phyloP scores from a whole-genome alignment of 2,329 filamentous ascomycete genomes.

The Colletotrichum melonis region DNA sequence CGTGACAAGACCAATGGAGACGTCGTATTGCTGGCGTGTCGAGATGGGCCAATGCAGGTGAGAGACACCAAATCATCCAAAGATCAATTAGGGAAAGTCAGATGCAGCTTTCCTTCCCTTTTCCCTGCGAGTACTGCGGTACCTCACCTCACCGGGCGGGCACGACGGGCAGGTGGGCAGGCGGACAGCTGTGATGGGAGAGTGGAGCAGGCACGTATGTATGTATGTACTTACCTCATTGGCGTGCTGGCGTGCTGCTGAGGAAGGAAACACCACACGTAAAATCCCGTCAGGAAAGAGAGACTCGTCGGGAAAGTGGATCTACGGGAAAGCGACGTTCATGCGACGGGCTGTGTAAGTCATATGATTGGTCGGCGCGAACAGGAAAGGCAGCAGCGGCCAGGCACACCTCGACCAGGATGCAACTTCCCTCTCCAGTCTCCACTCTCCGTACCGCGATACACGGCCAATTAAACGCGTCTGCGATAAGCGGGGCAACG shows the following conservation, averaged over 20 bases:
- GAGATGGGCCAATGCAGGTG: conserved; percentile 13
- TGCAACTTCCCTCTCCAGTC: conserved; percentile 21
- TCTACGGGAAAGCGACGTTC: conserved; percentile 8
- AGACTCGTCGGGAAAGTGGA: not conserved
- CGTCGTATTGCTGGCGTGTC: conserved; percentile 7
- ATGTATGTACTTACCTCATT: too few species aligned
- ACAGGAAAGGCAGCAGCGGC: not conserved
- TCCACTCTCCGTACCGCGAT: not conserved
- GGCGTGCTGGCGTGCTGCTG: too few species aligned
- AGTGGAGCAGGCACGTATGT: not conserved
- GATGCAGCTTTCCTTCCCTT: not conserved
- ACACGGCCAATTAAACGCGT: conserved; percentile 31
- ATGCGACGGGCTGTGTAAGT: conserved; percentile 8
- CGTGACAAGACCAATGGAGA: conserved; percentile 15
- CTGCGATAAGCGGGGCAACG: not conserved
- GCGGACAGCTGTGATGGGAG: not conserved
- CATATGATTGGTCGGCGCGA: conserved; percentile 16
- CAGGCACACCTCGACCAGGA: conserved; percentile 2
- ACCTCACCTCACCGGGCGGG: not conserved
- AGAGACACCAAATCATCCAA: conserved; percentile 4
- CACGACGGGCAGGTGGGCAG: not conserved
- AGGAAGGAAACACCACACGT: not conserved
- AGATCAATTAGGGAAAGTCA: not conserved
- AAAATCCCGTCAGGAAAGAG: not conserved
- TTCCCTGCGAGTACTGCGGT: not conserved